These are phyloP conservation scores for Gynandropsis gynandra DNA, from an alignment of 345 rosid genomes.

Conservation along the genomic window DNA sequence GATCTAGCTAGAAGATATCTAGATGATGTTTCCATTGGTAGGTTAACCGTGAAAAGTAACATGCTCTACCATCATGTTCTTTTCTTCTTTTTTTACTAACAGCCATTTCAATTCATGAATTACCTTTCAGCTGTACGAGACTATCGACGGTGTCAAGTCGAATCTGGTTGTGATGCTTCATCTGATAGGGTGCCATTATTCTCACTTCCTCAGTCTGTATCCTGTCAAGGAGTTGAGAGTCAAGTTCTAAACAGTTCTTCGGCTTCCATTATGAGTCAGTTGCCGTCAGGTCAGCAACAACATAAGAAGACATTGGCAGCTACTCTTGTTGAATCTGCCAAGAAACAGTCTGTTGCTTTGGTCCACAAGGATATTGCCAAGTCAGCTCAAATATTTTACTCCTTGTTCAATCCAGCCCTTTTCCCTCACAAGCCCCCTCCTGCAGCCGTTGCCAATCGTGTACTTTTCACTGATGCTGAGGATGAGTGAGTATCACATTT, in stretches of 20 bases:
- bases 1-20: slow-evolving; percentile 50
- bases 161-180: slow-evolving; percentile 41
- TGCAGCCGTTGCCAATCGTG: slow-evolving; percentile 57
- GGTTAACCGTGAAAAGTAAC: slow-evolving; percentile 12
- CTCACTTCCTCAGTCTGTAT: slow-evolving; percentile 34
- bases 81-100: slow-evolving; percentile 11
- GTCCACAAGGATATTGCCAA: slow-evolving; percentile 75
- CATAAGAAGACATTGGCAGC: slow-evolving; percentile 78
- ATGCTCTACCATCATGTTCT: slow-evolving; percentile 17
- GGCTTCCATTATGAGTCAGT: slow-evolving; percentile 23
- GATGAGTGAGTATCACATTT: slow-evolving; percentile 66
- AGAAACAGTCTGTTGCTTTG: slow-evolving; percentile 75
- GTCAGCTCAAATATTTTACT: slow-evolving; percentile 56
- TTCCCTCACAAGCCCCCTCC: slow-evolving; percentile 92
- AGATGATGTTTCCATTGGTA: slow-evolving; percentile 59
- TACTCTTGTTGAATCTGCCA: slow-evolving; percentile 70
- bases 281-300: slow-evolving; percentile 41
- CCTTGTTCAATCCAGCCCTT: slow-evolving; percentile 55
- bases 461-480: slow-evolving; percentile 91
- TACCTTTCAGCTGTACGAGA: slow-evolving; percentile 54
- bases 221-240: slow-evolving; percentile 33
- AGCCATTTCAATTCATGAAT: slow-evolving; percentile 18
- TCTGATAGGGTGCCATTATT: slow-evolving; percentile 68
- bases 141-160: slow-evolving; percentile 44
- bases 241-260: slow-evolving; percentile 31